Evolutionary conservation across 2,329 filamentous ascomycete species (phyloP).

Genomic region (Fusarium tuaranense): DNA sequence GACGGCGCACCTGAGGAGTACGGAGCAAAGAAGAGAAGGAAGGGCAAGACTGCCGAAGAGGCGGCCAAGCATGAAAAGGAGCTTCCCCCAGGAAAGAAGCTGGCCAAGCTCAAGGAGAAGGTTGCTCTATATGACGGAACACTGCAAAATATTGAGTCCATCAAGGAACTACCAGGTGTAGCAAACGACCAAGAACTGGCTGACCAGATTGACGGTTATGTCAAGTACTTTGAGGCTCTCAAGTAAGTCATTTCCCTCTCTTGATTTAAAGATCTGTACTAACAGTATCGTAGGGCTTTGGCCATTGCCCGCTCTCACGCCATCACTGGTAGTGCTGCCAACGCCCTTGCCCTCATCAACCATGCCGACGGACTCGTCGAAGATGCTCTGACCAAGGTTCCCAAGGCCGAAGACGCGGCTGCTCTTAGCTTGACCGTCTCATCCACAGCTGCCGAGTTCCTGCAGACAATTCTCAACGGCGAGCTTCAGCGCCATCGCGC

Average conservation of each 20-base stretch:
- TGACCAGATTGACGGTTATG: conserved; percentile 80
- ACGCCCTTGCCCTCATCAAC: conserved; percentile 87
- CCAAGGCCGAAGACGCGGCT: conserved; percentile 49
- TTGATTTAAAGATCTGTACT: conserved; percentile 16
- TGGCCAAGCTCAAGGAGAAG: conserved; percentile 86
- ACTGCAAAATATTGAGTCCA: conserved; percentile 88
- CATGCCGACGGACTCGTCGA: conserved; percentile 74
- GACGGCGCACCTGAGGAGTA: conserved; percentile 77
- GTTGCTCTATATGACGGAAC: conserved; percentile 92
- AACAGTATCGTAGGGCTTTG: conserved; percentile 69
- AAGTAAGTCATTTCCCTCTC: conserved; percentile 67
- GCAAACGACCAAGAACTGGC: conserved; percentile 84
- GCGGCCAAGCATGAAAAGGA: conserved; percentile 64
- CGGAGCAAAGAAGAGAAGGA: conserved; percentile 64
- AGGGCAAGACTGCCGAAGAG: conserved; percentile 45
- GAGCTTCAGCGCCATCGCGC: conserved; percentile 86
- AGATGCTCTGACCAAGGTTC: conserved; percentile 63
- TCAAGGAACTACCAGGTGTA: conserved; percentile 90
- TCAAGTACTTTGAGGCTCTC: conserved; percentile 86
- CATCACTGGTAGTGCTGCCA: conserved; percentile 76
- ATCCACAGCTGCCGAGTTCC: conserved; percentile 65
- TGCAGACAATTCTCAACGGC: conserved; percentile 73
- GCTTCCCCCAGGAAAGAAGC: conserved; percentile 78
- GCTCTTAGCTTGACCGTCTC: conserved; percentile 78
- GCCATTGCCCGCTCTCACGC: conserved; percentile 88